A percentile compares a stretch with the other conserved stretches of the same genome.
phyloP scores from a whole-genome alignment of 495 filamentous ascomycete genomes.

The Neurospora africana region DNA sequence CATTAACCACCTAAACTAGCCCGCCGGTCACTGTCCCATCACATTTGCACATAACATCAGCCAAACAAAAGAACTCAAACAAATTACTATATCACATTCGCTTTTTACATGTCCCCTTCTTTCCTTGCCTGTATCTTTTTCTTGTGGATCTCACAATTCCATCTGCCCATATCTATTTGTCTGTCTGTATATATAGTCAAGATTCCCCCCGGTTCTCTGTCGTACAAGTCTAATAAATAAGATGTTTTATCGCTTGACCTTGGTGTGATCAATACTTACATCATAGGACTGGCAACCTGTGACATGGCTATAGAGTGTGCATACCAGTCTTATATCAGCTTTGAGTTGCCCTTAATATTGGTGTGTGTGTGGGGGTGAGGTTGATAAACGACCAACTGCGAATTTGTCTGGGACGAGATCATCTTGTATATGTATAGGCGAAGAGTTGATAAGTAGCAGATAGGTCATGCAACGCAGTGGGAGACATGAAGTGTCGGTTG shows the following conservation, averaged over 20 bases:
- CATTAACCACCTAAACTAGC: background rate
- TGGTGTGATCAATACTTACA: background rate
- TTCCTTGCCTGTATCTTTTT: background rate
- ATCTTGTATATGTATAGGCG: no score
- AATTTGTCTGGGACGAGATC: no score
- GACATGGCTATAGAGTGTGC: background rate
- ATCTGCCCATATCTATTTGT: background rate
- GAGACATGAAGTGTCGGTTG: no score
- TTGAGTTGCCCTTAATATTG: background rate
- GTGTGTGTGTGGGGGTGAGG: no score
- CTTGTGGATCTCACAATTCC: background rate
- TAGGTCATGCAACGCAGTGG: no score
- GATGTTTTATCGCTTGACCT: background rate
- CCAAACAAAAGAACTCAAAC: background rate
- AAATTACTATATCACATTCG: background rate
- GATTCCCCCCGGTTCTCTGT: background rate
- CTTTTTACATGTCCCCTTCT: background rate
- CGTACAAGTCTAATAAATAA: background rate
- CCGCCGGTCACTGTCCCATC: background rate
- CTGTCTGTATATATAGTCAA: background rate
- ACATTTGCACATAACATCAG: background rate
- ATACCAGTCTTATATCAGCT: background rate
- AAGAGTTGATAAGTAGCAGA: no score
- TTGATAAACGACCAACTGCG: no score
- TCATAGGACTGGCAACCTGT: background rate